Conservation (phyloP, 768 basidiomycete genomes). For the Dentipellis fragilis region DNA sequence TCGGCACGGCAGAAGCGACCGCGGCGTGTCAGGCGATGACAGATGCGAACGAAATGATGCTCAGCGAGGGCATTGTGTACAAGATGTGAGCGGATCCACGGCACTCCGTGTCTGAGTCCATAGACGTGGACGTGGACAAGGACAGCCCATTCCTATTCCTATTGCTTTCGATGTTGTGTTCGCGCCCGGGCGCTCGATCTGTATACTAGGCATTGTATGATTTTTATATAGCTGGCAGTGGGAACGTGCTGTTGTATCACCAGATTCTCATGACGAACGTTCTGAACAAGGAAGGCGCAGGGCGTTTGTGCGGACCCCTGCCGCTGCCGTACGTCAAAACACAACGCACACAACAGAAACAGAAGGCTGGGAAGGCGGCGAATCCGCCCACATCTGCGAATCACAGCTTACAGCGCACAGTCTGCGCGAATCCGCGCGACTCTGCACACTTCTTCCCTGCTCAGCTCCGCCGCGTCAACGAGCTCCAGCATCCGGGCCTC, state of each 20-base stretch:
- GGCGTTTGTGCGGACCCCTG: no score
- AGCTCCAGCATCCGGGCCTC: conserved; percentile 39
- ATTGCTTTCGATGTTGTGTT: neutral
- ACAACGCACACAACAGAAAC: neutral
- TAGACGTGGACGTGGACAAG: neutral
- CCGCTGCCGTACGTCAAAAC: neutral
- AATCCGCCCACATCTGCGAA: neutral
- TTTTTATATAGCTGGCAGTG: neutral
- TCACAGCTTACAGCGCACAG: conserved; percentile 17
- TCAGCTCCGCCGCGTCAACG: conserved; percentile 53
- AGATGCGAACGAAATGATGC: conserved; percentile 75
- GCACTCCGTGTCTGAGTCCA: neutral
- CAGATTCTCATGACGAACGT: no score
- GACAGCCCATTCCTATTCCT: neutral
- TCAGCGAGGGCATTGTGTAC: conserved; percentile 80
- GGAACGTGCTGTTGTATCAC: neutral
- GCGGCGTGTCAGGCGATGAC: conserved; percentile 67
- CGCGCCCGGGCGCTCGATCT: neutral
- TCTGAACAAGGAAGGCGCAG: no score
- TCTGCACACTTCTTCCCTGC: conserved; percentile 47
- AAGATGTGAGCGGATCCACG: conserved; percentile 43
- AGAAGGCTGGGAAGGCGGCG: neutral
- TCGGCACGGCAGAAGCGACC: conserved; percentile 75
- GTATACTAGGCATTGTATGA: neutral
- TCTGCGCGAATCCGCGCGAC: conserved; percentile 40